Evolutionary conservation across 2,329 filamentous ascomycete genomes (phyloP).

Genomic region (Penicillium sp.): DNA sequence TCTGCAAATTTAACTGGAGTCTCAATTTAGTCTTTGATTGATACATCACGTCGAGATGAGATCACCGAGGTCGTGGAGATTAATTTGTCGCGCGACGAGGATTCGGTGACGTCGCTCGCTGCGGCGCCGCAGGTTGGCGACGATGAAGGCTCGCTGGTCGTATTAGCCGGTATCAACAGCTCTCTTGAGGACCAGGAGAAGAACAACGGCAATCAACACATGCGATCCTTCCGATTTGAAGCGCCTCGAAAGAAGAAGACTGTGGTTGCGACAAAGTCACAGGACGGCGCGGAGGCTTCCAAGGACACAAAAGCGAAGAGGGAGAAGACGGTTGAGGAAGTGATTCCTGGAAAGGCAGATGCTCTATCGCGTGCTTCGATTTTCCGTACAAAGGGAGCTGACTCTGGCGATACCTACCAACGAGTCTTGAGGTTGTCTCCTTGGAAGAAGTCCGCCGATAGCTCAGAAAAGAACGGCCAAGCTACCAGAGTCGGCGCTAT

Average conservation of each 20-base stretch:
- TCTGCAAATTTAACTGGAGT: not conserved
- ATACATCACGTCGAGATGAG: conserved; percentile 67
- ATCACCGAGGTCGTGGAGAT: conserved; percentile 71
- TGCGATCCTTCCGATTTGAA: conserved; percentile 72
- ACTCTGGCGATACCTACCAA: conserved; percentile 60
- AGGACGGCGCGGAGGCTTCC: conserved; percentile 22
- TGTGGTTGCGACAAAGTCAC: conserved; percentile 1
- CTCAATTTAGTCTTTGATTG: conserved; percentile 64
- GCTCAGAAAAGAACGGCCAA: conserved; percentile 41
- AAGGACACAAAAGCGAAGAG: conserved; percentile 18
- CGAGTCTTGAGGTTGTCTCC: conserved; percentile 61
- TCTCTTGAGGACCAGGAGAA: conserved; percentile 70
- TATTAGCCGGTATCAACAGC: conserved; percentile 83
- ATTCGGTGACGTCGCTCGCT: conserved; percentile 83
- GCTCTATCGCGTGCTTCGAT: conserved; percentile 56
- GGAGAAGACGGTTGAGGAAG: conserved; percentile 27
- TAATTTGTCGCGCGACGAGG: conserved; percentile 79
- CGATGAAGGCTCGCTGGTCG: conserved; percentile 49
- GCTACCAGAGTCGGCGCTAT: conserved; percentile 72
- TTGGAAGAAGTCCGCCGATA: conserved; percentile 36
- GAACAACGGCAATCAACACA: conserved; percentile 85
- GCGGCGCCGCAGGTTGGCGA: conserved; percentile 62
- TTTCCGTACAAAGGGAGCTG: conserved; percentile 49
- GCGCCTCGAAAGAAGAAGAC: conserved; percentile 48
- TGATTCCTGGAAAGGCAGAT: conserved; percentile 42